Conservation (phyloP, 2,329 filamentous ascomycete species). For the Arthroderma sp. region DNA sequence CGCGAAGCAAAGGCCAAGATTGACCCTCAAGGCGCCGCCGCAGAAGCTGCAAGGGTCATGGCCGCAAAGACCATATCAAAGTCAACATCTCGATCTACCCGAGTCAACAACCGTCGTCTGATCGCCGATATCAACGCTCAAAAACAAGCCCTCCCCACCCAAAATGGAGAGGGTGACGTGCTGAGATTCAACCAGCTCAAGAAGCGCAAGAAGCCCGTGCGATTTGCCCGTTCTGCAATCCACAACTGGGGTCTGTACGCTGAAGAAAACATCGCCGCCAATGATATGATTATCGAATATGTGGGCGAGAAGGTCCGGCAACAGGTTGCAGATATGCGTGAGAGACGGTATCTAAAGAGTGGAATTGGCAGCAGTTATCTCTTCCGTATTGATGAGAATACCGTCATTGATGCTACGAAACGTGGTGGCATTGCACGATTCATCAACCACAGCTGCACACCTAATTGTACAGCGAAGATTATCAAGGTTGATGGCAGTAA, state of each 20-base stretch:
- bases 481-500: slow-evolving; percentile 98
- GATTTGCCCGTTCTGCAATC: slow-evolving; percentile 92
- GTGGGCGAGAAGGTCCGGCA: slow-evolving; percentile 95
- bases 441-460: slow-evolving; percentile 95
- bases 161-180: slow-evolving; percentile 72
- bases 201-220: slow-evolving; percentile 98
- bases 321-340: slow-evolving; percentile 91
- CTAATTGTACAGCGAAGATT: slow-evolving; percentile 98
- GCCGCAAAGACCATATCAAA: slow-evolving; percentile 72
- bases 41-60: slow-evolving; percentile 58
- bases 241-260: slow-evolving; percentile 98
- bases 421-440: slow-evolving; percentile 96
- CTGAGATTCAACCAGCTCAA: slow-evolving; percentile 98
- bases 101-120: slow-evolving; percentile 87
- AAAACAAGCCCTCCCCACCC: slow-evolving; percentile 58
- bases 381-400: slow-evolving; percentile 95
- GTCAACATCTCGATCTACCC: slow-evolving; percentile 81
- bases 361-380: slow-evolving; percentile 95
- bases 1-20: slow-evolving; percentile 60
- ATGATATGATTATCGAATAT: slow-evolving; percentile 99
- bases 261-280: slow-evolving; percentile 90
- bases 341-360: slow-evolving; percentile 83
- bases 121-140: slow-evolving; percentile 92
- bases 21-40: slow-evolving; percentile 51
- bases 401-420: slow-evolving; percentile 95